Conservation (phyloP, 805 yeast genomes). For the Torulaspora indica region DNA sequence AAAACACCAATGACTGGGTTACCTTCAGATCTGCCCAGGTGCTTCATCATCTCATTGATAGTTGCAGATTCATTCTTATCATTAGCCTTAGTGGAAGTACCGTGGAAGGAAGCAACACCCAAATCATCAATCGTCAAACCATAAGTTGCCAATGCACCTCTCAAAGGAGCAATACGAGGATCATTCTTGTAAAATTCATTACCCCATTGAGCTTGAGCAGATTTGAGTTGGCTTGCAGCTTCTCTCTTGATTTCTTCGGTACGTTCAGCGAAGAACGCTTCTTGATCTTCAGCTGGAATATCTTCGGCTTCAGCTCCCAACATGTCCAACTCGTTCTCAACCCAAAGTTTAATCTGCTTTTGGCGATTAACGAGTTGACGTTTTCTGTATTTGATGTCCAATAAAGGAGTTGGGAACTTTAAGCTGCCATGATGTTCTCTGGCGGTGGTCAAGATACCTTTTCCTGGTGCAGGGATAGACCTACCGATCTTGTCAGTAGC, state of each 20-base stretch:
- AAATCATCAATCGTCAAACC: constrained; percentile 91
- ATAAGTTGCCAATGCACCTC: constrained; percentile 95
- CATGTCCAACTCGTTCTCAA: constrained; percentile 69
- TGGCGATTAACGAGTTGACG: constrained; percentile 82
- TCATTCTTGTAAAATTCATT: constrained; percentile 87
- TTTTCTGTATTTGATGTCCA: constrained; percentile 88
- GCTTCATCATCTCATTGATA: constrained; percentile 86
- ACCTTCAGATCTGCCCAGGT: constrained; percentile 95
- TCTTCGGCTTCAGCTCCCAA: constrained; percentile 66
- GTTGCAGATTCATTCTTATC: constrained; percentile 97
- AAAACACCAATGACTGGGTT: constrained; percentile 96
- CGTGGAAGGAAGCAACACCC: constrained; percentile 97
- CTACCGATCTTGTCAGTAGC: constrained; percentile 98
- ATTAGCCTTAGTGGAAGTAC: constrained; percentile 97
- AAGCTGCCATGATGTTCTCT: constrained; percentile 82
- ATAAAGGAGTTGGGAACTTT: constrained; percentile 72
- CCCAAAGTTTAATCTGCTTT: constrained; percentile 75
- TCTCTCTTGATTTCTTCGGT: constrained; percentile 82
- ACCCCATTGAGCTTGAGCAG: constrained; percentile 93
- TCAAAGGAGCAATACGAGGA: constrained; percentile 91
- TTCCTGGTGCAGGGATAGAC: constrained; percentile 99
- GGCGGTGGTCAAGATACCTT: constrained; percentile 97
- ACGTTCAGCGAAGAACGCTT: constrained; percentile 69
- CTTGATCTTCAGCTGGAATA: constrained; percentile 46
- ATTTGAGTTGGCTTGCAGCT: constrained; percentile 75